phyloP scores from a whole-genome alignment of 257 asterid species.

The Thymus mandschuricus region DNA sequence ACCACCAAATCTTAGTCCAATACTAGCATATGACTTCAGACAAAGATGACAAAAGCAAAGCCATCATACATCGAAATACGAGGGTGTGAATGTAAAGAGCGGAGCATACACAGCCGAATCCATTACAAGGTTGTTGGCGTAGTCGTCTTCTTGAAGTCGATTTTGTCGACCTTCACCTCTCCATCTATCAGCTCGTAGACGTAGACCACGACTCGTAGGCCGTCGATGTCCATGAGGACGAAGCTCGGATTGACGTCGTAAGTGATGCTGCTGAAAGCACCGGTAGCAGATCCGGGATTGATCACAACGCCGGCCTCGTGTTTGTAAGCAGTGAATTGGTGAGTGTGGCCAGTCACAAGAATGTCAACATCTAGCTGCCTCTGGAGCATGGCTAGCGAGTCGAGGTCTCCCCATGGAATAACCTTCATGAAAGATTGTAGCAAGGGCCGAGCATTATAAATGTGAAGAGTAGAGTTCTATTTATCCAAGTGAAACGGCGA shows the following conservation, averaged over 20 bases:
- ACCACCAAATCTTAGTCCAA: slow-evolving; percentile 18
- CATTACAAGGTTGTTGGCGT: slow-evolving; percentile 32
- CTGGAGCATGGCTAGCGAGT: slow-evolving; percentile 94
- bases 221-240: slow-evolving; percentile 96
- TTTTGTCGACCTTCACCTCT: slow-evolving; percentile 96
- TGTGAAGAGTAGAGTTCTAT: neutral
- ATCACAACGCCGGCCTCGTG: slow-evolving; percentile 98
- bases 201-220: slow-evolving; percentile 90
- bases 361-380: slow-evolving; percentile 97
- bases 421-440: slow-evolving; percentile 50
- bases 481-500: neutral
- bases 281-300: slow-evolving; percentile 97
- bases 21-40: slow-evolving; percentile 8
- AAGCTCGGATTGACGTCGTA: slow-evolving; percentile 97
- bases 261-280: slow-evolving; percentile 96
- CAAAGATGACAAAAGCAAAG: slow-evolving; percentile 17
- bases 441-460: slow-evolving; percentile 11
- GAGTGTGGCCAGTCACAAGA: slow-evolving; percentile 93
- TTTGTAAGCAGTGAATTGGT: slow-evolving; percentile 95
- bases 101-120: slow-evolving; percentile 7
- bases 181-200: slow-evolving; percentile 97
- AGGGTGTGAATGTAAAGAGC: neutral
- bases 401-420: slow-evolving; percentile 97
- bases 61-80: slow-evolving; percentile 1
- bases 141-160: slow-evolving; percentile 94